Conservation (phyloP, 202 grass and related monocot genomes). For the Alloteropsis angusta region DNA sequence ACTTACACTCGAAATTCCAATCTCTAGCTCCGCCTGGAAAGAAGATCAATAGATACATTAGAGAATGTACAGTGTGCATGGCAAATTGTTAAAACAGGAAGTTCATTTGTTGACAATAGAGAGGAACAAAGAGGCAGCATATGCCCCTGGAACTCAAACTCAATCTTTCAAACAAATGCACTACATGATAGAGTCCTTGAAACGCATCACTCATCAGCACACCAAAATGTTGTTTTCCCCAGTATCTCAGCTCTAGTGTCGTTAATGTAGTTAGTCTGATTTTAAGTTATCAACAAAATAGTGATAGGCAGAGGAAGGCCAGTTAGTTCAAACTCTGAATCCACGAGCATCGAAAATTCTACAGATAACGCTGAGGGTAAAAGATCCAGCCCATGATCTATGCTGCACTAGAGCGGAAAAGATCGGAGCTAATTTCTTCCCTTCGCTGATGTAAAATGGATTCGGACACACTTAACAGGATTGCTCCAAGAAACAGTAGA, state of each 20-base stretch:
- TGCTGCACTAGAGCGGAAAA: neutral
- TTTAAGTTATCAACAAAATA: neutral
- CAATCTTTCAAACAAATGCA: neutral
- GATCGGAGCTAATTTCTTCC: neutral
- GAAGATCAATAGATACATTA: slow-evolving; percentile 16
- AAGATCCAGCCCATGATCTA: neutral
- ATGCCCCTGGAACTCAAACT: neutral
- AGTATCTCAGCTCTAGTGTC: too few species aligned
- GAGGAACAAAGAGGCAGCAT: neutral
- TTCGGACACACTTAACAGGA: neutral
- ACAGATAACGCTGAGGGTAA: neutral
- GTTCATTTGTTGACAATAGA: neutral
- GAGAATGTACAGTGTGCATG: neutral
- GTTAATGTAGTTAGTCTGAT: neutral
- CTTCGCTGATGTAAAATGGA: neutral
- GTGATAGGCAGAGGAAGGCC: neutral
- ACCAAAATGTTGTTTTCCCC: neutral
- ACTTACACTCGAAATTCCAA: slow-evolving; percentile 83
- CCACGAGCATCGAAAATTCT: neutral
- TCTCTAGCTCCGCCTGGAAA: slow-evolving; percentile 75
- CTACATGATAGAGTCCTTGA: neutral
- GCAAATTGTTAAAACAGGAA: neutral
- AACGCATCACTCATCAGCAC: neutral
- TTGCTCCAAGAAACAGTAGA: neutral
- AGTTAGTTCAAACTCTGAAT: neutral